Conservation (phyloP, 768 basidiomycete genomes). For the Lentinula raphanica region DNA sequence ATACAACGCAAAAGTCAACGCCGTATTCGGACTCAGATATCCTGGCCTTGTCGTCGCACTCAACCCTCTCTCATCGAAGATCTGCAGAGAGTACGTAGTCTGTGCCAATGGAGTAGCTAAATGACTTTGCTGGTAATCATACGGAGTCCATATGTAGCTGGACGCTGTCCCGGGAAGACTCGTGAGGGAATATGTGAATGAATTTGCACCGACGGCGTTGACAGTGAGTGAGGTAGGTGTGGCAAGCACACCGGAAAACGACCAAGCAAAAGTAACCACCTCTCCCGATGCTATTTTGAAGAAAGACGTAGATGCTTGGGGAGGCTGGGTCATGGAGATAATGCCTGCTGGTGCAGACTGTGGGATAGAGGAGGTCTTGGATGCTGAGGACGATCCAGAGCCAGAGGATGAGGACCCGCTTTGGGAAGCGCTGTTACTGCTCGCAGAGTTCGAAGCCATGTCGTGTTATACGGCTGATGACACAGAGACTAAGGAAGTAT, state of each 20-base stretch:
- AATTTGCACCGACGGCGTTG: slow-evolving; percentile 77
- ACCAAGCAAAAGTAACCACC: slow-evolving; percentile 87
- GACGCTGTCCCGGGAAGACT: slow-evolving; percentile 72
- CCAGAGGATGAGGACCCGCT: not conserved
- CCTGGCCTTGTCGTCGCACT: slow-evolving; percentile 56
- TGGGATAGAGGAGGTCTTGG: slow-evolving; percentile 31
- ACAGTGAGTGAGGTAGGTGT: slow-evolving; percentile 75
- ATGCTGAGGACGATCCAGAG: slow-evolving; percentile 3
- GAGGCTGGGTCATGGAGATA: slow-evolving; percentile 76
- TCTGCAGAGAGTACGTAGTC: slow-evolving; percentile 70
- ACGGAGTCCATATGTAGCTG: slow-evolving; percentile 75
- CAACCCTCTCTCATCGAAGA: slow-evolving; percentile 79
- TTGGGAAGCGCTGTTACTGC: not conserved
- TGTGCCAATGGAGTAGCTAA: slow-evolving; percentile 66
- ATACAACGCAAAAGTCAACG: slow-evolving; percentile 79
- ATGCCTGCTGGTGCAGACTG: slow-evolving; percentile 53
- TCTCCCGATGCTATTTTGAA: slow-evolving; percentile 79
- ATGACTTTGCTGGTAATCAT: slow-evolving; percentile 59
- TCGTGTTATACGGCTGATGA: not conserved
- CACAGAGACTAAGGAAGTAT: not conserved
- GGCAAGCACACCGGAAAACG: slow-evolving; percentile 68
- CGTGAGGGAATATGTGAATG: slow-evolving; percentile 86
- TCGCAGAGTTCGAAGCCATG: not conserved
- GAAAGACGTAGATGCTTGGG: slow-evolving; percentile 75
- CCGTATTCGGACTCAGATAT: slow-evolving; percentile 61